Percentiles rank a stretch among this genome's conserved stretches.
Conservation (phyloP, 179 eudicot species). For the Silene coronaria region DNA sequence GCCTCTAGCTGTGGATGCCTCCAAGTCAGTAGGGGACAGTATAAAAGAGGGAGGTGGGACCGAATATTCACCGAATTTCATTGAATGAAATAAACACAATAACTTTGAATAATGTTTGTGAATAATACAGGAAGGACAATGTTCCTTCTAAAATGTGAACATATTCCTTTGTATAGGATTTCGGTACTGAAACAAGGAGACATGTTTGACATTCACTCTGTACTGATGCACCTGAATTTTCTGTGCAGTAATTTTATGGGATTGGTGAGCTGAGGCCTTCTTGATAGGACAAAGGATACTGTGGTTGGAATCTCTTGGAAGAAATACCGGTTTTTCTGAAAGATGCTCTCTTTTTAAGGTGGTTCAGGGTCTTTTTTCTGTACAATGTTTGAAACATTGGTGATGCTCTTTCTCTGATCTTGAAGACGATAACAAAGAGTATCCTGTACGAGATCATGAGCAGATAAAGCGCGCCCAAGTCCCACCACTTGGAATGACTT, state of each 20-base stretch:
- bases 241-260: conserved; percentile 20
- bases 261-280: conserved; percentile 82
- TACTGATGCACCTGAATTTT: not conserved
- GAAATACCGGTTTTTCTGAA: conserved; percentile 50
- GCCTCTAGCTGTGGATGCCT: too few species aligned
- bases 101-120: conserved; percentile 4
- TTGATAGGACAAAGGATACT: conserved; percentile 66
- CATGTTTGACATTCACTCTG: conserved; percentile 2
- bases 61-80: not conserved
- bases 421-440: conserved; percentile 48
- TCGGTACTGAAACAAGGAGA: conserved; percentile 13
- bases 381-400: conserved; percentile 48
- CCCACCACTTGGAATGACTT: conserved; percentile 83
- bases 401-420: conserved; percentile 52
- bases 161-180: conserved; percentile 13
- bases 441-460: conserved; percentile 50
- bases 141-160: conserved; percentile 17
- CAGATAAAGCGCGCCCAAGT: conserved; percentile 42
- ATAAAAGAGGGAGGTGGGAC: not conserved
- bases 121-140: conserved; percentile 14
- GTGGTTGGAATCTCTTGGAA: conserved; percentile 57
- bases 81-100: not conserved
- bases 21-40: too few species aligned
- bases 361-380: conserved; percentile 44
- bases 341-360: conserved; percentile 57